Evolutionary conservation across 345 rosid species (phyloP), one percentile per base, ranked within the genome.

Genomic region (Eucalyptus cloeziana): DNA sequence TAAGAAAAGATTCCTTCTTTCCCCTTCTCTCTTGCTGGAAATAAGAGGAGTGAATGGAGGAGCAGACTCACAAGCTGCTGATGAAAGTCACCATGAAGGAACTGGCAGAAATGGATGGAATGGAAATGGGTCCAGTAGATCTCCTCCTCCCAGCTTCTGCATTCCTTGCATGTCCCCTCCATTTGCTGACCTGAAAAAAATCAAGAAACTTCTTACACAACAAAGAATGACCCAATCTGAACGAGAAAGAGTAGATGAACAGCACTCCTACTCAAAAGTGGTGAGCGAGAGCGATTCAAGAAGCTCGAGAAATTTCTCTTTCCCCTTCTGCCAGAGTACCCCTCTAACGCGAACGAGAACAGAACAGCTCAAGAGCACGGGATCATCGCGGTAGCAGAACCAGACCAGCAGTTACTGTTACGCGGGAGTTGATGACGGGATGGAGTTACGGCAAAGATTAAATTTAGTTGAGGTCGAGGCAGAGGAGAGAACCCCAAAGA

Each of bases 91-190:
- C 94, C 89, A 83, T 81, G 93, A 87, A 97, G 96, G 45, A 90
- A 91, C 90, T 91, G 98, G 92, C 91, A 89, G 93, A 96, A 97
- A 91, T 92, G 95, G 24, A 92, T 79, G 43, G 88, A 92, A 90
- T 93, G 94, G 90, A 97, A 97, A 89, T 92, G 96, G 88, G 89
- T 93, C 98, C 98, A 97, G 87, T 95, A 96, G 10, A 96, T 90
- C 54, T 95, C 90, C 89, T 97, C 98, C 89, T 93, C 95, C 97
- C 97, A 94, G 90, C 91, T 94, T 91, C 89, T 92, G 91, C 95
- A 93, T 89, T 92, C 93, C n/a, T 45, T 86, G 86, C 94, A 91
- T 5, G 89, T 90, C 60, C 92, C 94, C 87, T 88, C 93, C 96
- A 94, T 95, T 87, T 93, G 58, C 89, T 81, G 30, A 11, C 85